These are phyloP conservation scores for Acephala macrosclerotiorum DNA, from an alignment of 2,329 filamentous ascomycete genomes.

Conservation along the genomic window DNA sequence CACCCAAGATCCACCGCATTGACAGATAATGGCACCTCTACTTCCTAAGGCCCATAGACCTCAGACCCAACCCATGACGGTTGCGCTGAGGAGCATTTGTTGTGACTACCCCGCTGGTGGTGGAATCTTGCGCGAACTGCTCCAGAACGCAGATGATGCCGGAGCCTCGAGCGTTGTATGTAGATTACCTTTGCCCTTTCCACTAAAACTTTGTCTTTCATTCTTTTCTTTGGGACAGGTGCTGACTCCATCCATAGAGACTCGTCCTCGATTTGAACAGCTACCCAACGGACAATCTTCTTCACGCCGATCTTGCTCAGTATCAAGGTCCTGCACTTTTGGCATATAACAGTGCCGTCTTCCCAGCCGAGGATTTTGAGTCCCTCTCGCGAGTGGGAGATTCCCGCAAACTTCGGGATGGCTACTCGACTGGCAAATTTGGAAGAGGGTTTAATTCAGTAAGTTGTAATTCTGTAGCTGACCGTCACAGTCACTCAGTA, in stretches of 20 bases:
- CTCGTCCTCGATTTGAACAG: no score
- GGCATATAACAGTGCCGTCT: constrained; percentile 45
- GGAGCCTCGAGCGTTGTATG: constrained; percentile 77
- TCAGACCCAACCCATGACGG: constrained; percentile 40
- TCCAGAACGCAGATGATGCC: constrained; percentile 97
- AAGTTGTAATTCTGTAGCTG: constrained; percentile 13
- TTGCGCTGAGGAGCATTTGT: constrained; percentile 43
- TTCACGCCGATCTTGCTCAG: constrained; percentile 33
- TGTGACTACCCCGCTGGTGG: constrained; percentile 79
- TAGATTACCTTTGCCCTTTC: not conserved
- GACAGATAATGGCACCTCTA: not conserved
- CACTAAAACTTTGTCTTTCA: no score
- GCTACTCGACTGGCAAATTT: constrained; percentile 45
- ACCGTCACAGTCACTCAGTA: constrained; percentile 17
- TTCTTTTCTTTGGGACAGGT: no score
- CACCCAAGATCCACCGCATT: no score
- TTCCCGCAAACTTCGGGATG: constrained; percentile 43
- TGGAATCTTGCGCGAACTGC: constrained; percentile 85
- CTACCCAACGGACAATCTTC: no score
- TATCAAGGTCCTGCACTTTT: constrained; percentile 46
- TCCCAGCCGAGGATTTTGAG: constrained; percentile 42
- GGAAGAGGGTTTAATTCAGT: constrained; percentile 48
- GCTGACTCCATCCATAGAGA: no score
- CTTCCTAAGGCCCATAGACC: constrained; percentile 30
- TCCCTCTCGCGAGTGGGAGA: constrained; percentile 44